A percentile compares a stretch with the other conserved stretches of the same genome.
Evolutionary conservation across 306 rosid genomes (phyloP).

Genomic region (Vachellia pachyceras): DNA sequence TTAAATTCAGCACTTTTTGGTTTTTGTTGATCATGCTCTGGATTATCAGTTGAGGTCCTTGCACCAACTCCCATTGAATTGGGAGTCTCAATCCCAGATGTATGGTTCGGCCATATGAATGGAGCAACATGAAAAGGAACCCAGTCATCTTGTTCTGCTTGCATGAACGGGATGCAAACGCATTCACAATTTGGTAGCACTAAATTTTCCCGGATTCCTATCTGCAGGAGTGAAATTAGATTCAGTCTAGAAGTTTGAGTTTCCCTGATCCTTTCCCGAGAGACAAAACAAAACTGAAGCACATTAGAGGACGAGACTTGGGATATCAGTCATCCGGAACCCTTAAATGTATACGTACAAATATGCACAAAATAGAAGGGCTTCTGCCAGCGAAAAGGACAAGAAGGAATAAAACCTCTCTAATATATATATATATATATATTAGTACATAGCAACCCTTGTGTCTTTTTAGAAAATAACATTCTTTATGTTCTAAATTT

Average conservation of each 20-base stretch:
- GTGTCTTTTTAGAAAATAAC: neutral
- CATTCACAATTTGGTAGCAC: constrained; percentile 87
- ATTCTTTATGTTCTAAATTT: neutral
- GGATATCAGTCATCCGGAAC: constrained; percentile 21
- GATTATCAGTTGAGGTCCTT: constrained; percentile 47
- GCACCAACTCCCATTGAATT: constrained; percentile 44
- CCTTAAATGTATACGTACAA: constrained; percentile 16
- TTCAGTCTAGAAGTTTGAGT: constrained; percentile 40
- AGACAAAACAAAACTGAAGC: constrained; percentile 21
- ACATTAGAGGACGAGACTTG: constrained; percentile 19
- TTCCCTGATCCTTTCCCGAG: neutral
- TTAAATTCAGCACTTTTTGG: constrained; percentile 35
- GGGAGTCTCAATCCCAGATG: constrained; percentile 46
- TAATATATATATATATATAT: no score
- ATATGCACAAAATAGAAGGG: constrained; percentile 18
- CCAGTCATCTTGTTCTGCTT: constrained; percentile 94
- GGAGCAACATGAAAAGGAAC: constrained; percentile 80
- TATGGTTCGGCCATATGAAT: constrained; percentile 75
- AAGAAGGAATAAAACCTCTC: neutral
- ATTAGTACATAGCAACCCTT: neutral
- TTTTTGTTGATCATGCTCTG: constrained; percentile 41
- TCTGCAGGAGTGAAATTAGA: constrained; percentile 61
- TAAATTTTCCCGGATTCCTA: constrained; percentile 65
- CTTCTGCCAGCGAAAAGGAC: constrained; percentile 3
- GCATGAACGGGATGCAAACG: constrained; percentile 80